These are phyloP conservation scores for Hygrocybe coccinea DNA, from an alignment of 768 basidiomycete genomes.

Conservation along the genomic window DNA sequence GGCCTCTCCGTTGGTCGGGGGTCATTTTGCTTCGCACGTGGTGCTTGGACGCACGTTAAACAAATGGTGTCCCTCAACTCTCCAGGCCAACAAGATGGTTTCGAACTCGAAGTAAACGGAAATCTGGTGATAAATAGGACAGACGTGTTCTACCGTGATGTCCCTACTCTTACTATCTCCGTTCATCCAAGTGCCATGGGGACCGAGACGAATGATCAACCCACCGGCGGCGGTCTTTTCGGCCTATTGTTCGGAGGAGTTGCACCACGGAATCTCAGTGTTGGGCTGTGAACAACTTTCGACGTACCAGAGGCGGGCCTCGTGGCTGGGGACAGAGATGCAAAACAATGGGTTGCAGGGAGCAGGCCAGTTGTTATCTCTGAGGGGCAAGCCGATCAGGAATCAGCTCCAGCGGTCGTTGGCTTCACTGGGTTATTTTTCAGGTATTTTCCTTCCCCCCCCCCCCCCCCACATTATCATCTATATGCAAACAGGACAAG, in stretches of 20 bases:
- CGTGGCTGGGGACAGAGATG: neutral
- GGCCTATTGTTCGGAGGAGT: constrained; percentile 2
- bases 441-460: constrained; percentile 42
- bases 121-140: constrained; percentile 43
- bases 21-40: constrained; percentile 55
- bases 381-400: neutral
- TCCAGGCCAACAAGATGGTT: constrained; percentile 59
- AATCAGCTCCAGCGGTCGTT: constrained; percentile 19
- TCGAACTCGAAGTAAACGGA: constrained; percentile 63
- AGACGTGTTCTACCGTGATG: constrained; percentile 62
- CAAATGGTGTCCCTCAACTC: constrained; percentile 73
- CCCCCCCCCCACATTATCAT: neutral
- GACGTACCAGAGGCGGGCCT: neutral
- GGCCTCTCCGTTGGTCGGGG: constrained; percentile 75
- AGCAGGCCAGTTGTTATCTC: neutral
- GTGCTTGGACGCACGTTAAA: constrained; percentile 66
- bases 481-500: neutral
- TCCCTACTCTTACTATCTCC: constrained; percentile 4
- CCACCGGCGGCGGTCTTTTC: constrained; percentile 10
- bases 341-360: neutral
- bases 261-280: no score
- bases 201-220: no score
- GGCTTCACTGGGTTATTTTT: constrained; percentile 65
- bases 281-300: neutral
- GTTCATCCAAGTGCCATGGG: no score